These are phyloP conservation scores for Leccinum ochraceum DNA, from an alignment of 768 basidiomycete genomes.

Conservation along the genomic window DNA sequence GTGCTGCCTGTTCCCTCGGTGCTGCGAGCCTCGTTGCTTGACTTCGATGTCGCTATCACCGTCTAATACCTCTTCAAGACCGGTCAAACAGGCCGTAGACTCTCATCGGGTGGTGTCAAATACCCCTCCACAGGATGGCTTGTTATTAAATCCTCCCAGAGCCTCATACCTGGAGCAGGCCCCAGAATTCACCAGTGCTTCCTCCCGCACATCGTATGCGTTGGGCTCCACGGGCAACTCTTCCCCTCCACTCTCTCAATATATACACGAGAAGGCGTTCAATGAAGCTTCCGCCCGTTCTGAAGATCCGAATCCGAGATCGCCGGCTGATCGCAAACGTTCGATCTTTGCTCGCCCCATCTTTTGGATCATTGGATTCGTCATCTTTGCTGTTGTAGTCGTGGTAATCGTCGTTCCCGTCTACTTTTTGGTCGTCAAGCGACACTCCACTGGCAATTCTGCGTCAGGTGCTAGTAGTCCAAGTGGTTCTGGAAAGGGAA, in stretches of 20 bases:
- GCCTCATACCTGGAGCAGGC: slow-evolving; percentile 29
- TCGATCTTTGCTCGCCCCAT: slow-evolving; percentile 21
- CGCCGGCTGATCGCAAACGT: slow-evolving; percentile 15
- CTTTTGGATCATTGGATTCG: slow-evolving; percentile 32
- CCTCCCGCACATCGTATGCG: slow-evolving; percentile 25
- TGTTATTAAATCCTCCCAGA: slow-evolving; percentile 21
- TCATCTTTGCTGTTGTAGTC: slow-evolving; percentile 32
- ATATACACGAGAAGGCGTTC: slow-evolving; percentile 15
- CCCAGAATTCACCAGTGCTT: slow-evolving; percentile 17
- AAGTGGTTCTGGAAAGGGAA: slow-evolving; percentile 12
- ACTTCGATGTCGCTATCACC: slow-evolving; percentile 4
- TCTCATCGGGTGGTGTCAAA: slow-evolving; percentile 9
- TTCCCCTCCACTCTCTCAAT: slow-evolving; percentile 25
- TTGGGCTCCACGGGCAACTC: slow-evolving; percentile 23
- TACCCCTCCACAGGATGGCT: slow-evolving; percentile 11
- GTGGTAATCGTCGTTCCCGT: slow-evolving; percentile 46
- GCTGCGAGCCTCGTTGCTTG: neutral
- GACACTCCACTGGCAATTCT: slow-evolving; percentile 11
- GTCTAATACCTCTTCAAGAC: slow-evolving; percentile 19
- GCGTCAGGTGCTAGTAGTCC: neutral
- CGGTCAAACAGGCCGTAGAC: slow-evolving; percentile 20
- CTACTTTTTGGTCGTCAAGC: slow-evolving; percentile 33
- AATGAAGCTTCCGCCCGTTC: slow-evolving; percentile 7
- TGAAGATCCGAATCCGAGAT: neutral
- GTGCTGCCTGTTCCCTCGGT: neutral